Evolutionary conservation across 225 moss, liverwort and hornwort species (phyloP), one percentile per base, ranked within the genome.

Genomic region (Rhytidiadelphus loreus): DNA sequence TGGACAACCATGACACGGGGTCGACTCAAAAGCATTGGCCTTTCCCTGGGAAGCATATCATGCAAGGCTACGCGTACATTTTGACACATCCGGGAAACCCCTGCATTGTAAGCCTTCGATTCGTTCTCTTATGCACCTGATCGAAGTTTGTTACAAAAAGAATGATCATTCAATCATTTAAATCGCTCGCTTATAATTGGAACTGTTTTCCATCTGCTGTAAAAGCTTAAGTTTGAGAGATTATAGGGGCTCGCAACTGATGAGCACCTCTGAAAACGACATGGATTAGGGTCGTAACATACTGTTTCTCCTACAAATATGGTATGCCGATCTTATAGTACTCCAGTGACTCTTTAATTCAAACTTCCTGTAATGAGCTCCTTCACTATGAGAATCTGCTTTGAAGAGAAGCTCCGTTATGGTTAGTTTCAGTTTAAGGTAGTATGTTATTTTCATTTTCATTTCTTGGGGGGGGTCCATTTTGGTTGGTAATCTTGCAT

Each of bases 51-150:
- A 90, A 96, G 39, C 95, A 95, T 69, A 88, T 97, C 56, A 93
- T 99, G 96, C 95, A 95, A 87, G 97, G 97, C 84, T 97, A 99
- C 55, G 98, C 96, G 15, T 99, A 99, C 62, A 97, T 99, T 59
- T 85, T 99, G 22, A 97, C 98, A 5, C 98, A 99, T 80, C 94
- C 96, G 4, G 97, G 98, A 30, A 89, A 93, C 58, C 98, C 98
- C 7, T 98, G 97, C 87, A 92, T 98, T 70, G 98, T 98, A 92
- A 95, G 95, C 66, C 26, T 65, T 11, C 0, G 30, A 11, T 74
- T 37, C 1, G 17, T 62, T 81, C 56, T 62, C 14, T 21, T 43
- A 18, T 35, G 52, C 52, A 33, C 76, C 35, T 52, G 2, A 46
- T 7, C 46, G 46, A 48, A 19, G 20, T 52, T 76, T 35, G 33